Evolutionary conservation across 768 basidiomycete species (phyloP).

Genomic region (Phanerochaete carnosa): DNA sequence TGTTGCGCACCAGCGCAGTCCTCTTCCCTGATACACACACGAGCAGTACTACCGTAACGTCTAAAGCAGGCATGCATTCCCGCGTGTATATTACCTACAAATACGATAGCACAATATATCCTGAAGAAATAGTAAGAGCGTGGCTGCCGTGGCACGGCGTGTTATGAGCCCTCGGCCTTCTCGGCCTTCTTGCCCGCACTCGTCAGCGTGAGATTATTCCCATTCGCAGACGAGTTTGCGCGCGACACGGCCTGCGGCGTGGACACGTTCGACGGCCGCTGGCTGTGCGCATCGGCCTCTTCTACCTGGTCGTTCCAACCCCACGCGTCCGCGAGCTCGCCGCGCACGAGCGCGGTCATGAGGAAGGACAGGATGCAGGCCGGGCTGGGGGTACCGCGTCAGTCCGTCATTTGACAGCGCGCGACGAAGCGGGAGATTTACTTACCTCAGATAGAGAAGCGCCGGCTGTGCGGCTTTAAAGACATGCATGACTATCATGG

Average conservation of each 20-base stretch:
- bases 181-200: not conserved
- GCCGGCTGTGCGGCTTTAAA: conserved; percentile 84
- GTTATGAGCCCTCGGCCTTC: not conserved
- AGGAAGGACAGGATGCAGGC: conserved; percentile 73
- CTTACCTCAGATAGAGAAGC: conserved; percentile 84
- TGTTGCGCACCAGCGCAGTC: not conserved
- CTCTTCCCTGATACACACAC: not conserved
- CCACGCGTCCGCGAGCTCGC: conserved; percentile 74
- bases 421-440: not conserved
- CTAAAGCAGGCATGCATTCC: not conserved
- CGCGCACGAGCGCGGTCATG: conserved; percentile 51
- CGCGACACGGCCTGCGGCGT: not conserved
- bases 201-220: not conserved
- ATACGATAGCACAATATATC: not conserved
- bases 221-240: not conserved
- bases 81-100: not conserved
- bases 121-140: not conserved
- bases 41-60: not conserved
- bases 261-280: not conserved
- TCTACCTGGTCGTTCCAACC: conserved; percentile 53
- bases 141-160: not conserved
- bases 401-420: not conserved
- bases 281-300: not conserved
- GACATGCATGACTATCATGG: conserved; percentile 84
- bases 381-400: conserved; percentile 42